phyloP scores from a whole-genome alignment of 2,329 filamentous ascomycete species.

The Rosellinia necatrix region DNA sequence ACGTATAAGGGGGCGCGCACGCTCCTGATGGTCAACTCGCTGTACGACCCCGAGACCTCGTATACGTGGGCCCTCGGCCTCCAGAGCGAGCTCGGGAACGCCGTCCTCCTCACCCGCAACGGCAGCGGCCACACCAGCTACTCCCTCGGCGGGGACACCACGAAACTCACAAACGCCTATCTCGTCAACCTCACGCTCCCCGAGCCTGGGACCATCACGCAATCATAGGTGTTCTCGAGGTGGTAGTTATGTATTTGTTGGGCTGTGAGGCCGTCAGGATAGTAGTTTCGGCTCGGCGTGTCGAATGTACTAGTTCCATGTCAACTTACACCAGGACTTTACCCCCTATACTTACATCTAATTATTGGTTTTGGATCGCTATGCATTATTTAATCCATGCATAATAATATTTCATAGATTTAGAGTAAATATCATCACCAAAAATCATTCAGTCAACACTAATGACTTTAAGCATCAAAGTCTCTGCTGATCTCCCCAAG shows the following conservation, averaged over 20 bases:
- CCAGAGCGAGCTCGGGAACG: constrained; percentile 39
- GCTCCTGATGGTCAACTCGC: constrained; percentile 46
- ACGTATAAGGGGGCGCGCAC: constrained; percentile 35
- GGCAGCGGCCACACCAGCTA: constrained; percentile 48
- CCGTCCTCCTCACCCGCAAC: constrained; percentile 45
- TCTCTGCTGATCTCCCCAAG: too few relatives aligned
- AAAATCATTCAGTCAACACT: too few relatives aligned
- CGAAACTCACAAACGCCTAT: constrained; percentile 40
- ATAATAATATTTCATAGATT: too few relatives aligned
- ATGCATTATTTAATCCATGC: too few relatives aligned
- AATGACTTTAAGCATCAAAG: too few relatives aligned
- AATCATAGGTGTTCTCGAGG: constrained; percentile 5
- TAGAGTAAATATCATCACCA: too few relatives aligned
- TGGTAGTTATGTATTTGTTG: background rate
- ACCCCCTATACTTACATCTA: too few relatives aligned
- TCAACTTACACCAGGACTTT: background rate
- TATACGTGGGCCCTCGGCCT: constrained; percentile 45
- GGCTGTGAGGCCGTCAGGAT: background rate
- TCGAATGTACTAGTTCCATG: too few relatives aligned
- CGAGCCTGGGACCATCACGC: constrained; percentile 32
- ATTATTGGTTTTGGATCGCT: too few relatives aligned
- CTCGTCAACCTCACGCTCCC: constrained; percentile 43
- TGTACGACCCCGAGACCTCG: constrained; percentile 47
- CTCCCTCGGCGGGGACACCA: constrained; percentile 39
- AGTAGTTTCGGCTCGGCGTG: too few relatives aligned